phyloP scores from a whole-genome alignment of 2,329 filamentous ascomycete species.

The Rhynchosporium secalis region DNA sequence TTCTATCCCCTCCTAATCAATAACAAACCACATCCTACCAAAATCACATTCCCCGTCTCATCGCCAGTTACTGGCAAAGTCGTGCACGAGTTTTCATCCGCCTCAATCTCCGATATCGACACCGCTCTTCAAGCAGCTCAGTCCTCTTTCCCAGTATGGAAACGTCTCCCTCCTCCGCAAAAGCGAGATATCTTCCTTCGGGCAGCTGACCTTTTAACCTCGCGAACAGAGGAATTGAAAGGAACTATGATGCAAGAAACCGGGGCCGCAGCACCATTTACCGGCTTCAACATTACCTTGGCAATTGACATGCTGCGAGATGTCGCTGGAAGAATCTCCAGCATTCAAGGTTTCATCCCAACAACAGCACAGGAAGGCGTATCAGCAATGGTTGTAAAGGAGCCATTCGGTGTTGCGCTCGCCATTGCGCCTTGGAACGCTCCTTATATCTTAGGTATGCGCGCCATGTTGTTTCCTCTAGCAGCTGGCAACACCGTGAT shows the following conservation, averaged over 20 bases:
- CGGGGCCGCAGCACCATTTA: conserved; percentile 43
- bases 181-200: conserved; percentile 71
- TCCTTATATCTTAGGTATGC: conserved; percentile 54
- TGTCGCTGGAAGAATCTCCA: conserved; percentile 45
- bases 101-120: conserved; percentile 56
- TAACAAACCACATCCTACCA: conserved; percentile 47
- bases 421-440: conserved; percentile 78
- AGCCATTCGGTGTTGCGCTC: conserved; percentile 77
- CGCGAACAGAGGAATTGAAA: conserved; percentile 53
- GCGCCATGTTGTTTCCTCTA: conserved; percentile 62
- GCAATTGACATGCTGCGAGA: conserved; percentile 45
- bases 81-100: conserved; percentile 57
- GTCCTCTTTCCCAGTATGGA: conserved; percentile 70
- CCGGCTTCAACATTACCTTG: conserved; percentile 44
- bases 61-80: conserved; percentile 55
- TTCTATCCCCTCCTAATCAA: conserved; percentile 45
- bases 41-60: conserved; percentile 54
- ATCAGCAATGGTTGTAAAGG: conserved; percentile 66
- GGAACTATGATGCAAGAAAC: conserved; percentile 58
- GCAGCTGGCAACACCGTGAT: conserved; percentile 78
- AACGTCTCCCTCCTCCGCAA: conserved; percentile 56
- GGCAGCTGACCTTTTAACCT: conserved; percentile 63
- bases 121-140: conserved; percentile 56
- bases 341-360: conserved; percentile 42
- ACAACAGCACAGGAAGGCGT: conserved; percentile 47